A percentile compares a stretch with the other conserved stretches of the same genome.
Conservation (phyloP, 1,139 yeast genomes). For the Protomyces gravidus region DNA sequence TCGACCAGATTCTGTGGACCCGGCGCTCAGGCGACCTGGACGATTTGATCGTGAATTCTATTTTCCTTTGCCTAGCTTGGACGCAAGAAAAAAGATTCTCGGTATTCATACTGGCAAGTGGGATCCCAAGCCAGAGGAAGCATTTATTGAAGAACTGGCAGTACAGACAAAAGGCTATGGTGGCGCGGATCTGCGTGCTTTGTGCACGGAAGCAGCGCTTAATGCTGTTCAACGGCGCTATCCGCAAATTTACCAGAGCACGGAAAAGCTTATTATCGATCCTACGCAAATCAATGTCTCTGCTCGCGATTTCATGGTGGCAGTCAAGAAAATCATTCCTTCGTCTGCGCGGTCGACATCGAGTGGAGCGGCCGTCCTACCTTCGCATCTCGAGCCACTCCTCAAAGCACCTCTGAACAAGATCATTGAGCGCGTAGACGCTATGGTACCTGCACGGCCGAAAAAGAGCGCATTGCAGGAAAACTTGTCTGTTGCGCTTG, state of each 20-base stretch:
- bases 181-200: slow-evolving; percentile 92
- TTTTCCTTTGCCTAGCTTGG: slow-evolving; percentile 83
- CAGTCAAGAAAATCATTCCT: slow-evolving; percentile 79
- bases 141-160: slow-evolving; percentile 65
- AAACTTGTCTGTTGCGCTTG: slow-evolving; percentile 59
- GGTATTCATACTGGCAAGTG: slow-evolving; percentile 84
- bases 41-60: slow-evolving; percentile 95
- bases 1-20: slow-evolving; percentile 95
- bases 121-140: slow-evolving; percentile 63
- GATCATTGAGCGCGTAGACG: slow-evolving; percentile 51
- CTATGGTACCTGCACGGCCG: slow-evolving; percentile 61
- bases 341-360: slow-evolving; percentile 85
- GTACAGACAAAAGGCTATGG: slow-evolving; percentile 90
- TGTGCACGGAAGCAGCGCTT: slow-evolving; percentile 93
- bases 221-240: slow-evolving; percentile 84
- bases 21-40: slow-evolving; percentile 95
- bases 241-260: slow-evolving; percentile 84
- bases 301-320: slow-evolving; percentile 83
- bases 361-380: slow-evolving; percentile 70
- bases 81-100: slow-evolving; percentile 72
- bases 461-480: slow-evolving; percentile 62
- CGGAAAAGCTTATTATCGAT: slow-evolving; percentile 68
- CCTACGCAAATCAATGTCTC: slow-evolving; percentile 67
- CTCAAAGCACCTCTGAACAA: slow-evolving; percentile 50
- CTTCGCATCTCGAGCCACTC: slow-evolving; percentile 64